These are phyloP conservation scores for Astraeus odoratus DNA, from an alignment of 768 basidiomycete species.

Conservation along the genomic window DNA sequence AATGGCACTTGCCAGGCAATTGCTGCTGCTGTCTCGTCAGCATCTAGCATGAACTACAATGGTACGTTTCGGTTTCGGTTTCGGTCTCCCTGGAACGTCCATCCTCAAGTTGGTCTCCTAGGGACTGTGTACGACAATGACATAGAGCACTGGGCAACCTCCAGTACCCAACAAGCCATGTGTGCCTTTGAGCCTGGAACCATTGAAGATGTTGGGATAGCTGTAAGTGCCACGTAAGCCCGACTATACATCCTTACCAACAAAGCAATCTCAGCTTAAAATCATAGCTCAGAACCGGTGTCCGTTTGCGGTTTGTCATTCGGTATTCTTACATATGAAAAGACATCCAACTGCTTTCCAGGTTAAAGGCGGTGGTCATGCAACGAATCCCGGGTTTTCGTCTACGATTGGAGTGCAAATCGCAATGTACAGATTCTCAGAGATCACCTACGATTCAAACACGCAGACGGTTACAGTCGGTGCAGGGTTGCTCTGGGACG, in stretches of 20 bases:
- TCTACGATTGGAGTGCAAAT: no score
- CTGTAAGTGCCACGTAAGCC: conserved; percentile 25
- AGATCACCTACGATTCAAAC: no score
- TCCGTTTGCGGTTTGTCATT: conserved; percentile 44
- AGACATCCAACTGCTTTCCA: no score
- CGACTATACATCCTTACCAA: not conserved
- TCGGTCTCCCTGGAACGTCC: no score
- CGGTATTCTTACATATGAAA: no score
- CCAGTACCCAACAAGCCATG: conserved; percentile 34
- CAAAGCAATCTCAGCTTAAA: conserved; percentile 29
- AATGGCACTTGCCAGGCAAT: conserved; percentile 35
- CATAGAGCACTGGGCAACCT: conserved; percentile 40
- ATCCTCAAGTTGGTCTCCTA: not conserved
- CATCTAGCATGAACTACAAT: conserved; percentile 39
- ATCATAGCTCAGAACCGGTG: conserved; percentile 35
- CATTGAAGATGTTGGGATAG: conserved; percentile 37
- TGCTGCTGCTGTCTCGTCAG: conserved; percentile 30
- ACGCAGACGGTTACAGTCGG: no score
- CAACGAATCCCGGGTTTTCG: no score
- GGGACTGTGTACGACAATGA: conserved; percentile 30
- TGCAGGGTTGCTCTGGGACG: no score
- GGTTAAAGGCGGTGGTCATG: no score
- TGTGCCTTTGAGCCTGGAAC: conserved; percentile 52
- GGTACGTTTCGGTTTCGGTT: no score
- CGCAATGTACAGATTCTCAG: no score